phyloP scores from a whole-genome alignment of 441 rosid species.

The Jatropha podagrica region DNA sequence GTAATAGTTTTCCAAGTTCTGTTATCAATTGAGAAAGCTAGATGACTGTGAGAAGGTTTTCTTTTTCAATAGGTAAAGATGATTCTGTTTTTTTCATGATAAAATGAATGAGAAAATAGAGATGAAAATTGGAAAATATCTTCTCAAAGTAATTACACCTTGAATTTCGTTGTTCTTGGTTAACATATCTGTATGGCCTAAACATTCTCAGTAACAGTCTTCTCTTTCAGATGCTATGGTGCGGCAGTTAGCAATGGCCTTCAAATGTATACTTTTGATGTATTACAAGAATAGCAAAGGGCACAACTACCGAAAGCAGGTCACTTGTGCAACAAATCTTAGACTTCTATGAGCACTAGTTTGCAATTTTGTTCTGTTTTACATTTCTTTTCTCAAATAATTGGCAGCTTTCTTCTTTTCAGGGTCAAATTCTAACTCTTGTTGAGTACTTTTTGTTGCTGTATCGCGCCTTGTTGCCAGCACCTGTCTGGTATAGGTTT shows the following conservation, averaged over 20 bases:
- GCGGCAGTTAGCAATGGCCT: constrained; percentile 55
- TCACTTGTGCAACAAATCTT: constrained; percentile 10
- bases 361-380: constrained; percentile 1
- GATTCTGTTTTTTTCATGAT: not conserved
- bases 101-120: not conserved
- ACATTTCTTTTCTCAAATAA: not conserved
- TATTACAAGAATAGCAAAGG: constrained; percentile 61
- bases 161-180: not conserved
- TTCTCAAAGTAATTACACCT: not conserved
- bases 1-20: not conserved
- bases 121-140: not conserved
- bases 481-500: constrained; percentile 69
- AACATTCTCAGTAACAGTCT: constrained; percentile 22
- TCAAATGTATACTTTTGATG: constrained; percentile 55
- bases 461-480: constrained; percentile 61
- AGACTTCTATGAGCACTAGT: not conserved
- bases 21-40: not conserved
- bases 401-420: constrained; percentile 18
- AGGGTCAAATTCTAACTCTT: constrained; percentile 62
- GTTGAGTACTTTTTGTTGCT: constrained; percentile 56
- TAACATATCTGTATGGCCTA: not conserved
- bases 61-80: not conserved
- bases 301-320: constrained; percentile 60
- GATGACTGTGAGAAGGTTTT: not conserved
- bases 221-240: constrained; percentile 52